Conservation (phyloP, 2,329 filamentous ascomycete genomes). For the Hymenoscyphus scutula region DNA sequence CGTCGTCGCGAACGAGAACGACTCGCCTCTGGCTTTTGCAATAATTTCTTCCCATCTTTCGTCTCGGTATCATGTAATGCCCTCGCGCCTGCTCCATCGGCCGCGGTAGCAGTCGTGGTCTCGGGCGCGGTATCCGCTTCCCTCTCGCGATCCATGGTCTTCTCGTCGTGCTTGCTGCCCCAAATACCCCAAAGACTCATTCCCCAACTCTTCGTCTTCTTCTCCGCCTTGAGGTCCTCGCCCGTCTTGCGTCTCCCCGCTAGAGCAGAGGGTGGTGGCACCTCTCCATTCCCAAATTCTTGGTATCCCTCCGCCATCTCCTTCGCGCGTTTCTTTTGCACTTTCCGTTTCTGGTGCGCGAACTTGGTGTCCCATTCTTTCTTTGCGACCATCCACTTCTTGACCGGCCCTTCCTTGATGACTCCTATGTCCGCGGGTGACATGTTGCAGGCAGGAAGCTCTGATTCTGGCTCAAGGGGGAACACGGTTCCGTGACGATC, state of each 20-base stretch:
- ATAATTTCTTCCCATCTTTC: conserved; percentile 14
- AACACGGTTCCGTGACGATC: conserved; percentile 74
- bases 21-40: conserved; percentile 23
- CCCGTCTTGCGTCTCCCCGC: conserved; percentile 63
- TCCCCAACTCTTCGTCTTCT: conserved; percentile 64
- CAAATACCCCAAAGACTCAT: conserved; percentile 82
- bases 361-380: conserved; percentile 72
- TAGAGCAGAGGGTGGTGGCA: conserved; percentile 79
- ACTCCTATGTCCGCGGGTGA: conserved; percentile 67
- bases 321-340: conserved; percentile 71
- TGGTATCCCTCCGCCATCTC: conserved; percentile 73
- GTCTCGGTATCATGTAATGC: conserved; percentile 25
- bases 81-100: conserved; percentile 45
- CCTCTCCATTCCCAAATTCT: conserved; percentile 67
- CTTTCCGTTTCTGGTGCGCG: conserved; percentile 62
- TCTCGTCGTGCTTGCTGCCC: conserved; percentile 86
- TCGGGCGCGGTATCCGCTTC: conserved; percentile 45
- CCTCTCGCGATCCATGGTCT: conserved; percentile 60
- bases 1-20: conserved; percentile 44
- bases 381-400: conserved; percentile 79
- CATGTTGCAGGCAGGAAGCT: conserved; percentile 65
- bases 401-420: conserved; percentile 75
- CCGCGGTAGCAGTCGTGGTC: conserved; percentile 37
- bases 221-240: conserved; percentile 50
- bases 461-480: conserved; percentile 60